Evolutionary conservation across 2,329 filamentous ascomycete species (phyloP).

Genomic region (Purpureocillium lavendulum): DNA sequence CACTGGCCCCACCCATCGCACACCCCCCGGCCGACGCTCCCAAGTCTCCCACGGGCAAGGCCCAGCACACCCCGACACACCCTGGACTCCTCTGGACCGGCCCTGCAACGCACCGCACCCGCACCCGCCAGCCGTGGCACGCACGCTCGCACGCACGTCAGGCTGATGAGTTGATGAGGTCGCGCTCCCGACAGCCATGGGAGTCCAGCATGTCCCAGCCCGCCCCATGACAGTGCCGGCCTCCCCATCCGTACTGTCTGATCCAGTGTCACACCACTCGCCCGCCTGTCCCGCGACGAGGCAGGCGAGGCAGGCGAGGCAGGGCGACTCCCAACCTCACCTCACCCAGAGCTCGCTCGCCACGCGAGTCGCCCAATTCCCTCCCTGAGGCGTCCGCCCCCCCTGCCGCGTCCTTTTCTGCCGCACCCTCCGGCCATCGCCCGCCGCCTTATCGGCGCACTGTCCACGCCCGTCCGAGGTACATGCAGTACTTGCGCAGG

Average conservation of each 20-base stretch:
- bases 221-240: background rate
- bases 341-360: background rate
- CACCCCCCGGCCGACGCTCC: too few species aligned
- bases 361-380: too few species aligned
- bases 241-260: background rate
- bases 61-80: too few species aligned
- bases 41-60: too few species aligned
- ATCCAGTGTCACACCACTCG: background rate
- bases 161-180: background rate
- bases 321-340: background rate
- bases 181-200: too few species aligned
- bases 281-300: too few species aligned
- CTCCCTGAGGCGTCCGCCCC: too few species aligned
- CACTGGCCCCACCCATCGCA: constrained; percentile 1
- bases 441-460: background rate
- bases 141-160: background rate
- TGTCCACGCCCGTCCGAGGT: background rate
- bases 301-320: too few species aligned
- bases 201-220: background rate
- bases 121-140: too few species aligned
- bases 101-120: too few species aligned
- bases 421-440: background rate
- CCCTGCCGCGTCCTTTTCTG: background rate
- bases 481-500: background rate
- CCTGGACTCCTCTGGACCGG: too few species aligned